Evolutionary conservation across 306 rosid genomes (phyloP).

Genomic region (Fagus sylvatica): DNA sequence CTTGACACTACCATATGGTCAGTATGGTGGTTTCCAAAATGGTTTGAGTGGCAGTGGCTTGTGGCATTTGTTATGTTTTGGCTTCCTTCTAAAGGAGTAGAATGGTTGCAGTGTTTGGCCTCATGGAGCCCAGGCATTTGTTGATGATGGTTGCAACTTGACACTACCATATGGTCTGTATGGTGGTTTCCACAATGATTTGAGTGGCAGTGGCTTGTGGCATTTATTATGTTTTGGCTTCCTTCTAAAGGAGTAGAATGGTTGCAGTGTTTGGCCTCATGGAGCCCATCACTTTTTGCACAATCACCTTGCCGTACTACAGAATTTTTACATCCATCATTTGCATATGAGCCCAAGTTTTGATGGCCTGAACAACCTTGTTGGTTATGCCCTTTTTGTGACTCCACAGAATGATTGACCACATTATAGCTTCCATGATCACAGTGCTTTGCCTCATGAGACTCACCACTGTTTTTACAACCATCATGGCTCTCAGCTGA

Average conservation of each 20-base stretch:
- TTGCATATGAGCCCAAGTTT: conserved; percentile 7
- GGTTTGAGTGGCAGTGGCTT: no score
- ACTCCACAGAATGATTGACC: conserved; percentile 33
- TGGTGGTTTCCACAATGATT: conserved; percentile 31
- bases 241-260: conserved; percentile 23
- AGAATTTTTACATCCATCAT: conserved; percentile 18
- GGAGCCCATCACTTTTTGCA: conserved; percentile 23
- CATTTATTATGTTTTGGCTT: not conserved
- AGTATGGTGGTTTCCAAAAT: conserved; percentile 33
- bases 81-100: no score
- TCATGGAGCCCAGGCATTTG: conserved; percentile 17
- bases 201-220: conserved; percentile 35
- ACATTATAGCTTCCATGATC: no score
- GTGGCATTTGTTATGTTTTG: no score
- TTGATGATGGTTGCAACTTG: conserved; percentile 22
- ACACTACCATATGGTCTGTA: not conserved
- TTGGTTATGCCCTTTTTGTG: conserved; percentile 30
- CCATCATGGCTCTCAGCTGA: conserved; percentile 27
- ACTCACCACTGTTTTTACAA: conserved; percentile 28
- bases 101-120: conserved; percentile 13
- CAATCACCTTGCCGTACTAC: conserved; percentile 17
- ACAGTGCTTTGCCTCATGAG: conserved; percentile 25
- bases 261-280: conserved; percentile 31
- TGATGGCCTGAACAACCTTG: conserved; percentile 28
- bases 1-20: conserved; percentile 30